Base-by-base conservation (phyloP, 2,329 filamentous ascomycete genomes). In the Furcasterigmium furcatum region DNA sequence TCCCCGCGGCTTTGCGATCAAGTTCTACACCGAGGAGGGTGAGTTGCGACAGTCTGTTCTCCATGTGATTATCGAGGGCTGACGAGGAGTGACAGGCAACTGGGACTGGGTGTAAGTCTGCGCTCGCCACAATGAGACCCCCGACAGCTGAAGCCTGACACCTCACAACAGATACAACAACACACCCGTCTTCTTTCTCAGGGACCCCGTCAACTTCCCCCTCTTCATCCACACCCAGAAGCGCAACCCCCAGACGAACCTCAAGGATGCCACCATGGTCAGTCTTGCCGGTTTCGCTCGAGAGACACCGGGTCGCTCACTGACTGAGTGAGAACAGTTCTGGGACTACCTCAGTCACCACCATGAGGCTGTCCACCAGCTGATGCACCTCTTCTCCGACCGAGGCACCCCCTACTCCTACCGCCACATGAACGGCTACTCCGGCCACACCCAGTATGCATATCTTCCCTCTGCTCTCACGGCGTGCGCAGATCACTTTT, bases 161-260 rank as follows among this genome's bases (percentile, higher is more conserved):
- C n/a, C n/a, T n/a, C n/a, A n/a, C n/a, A n/a, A n/a, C n/a, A 27
- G 24, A 27, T 84, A 79, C 62, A 88, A 87, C 70, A 89, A 90
- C 67, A 89, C 84, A 0, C 86, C 86, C 2, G 74, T 89, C 21
- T 91, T 91, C 73, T 90, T 91, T 72, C 58, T 90, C 20, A 76
- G 86, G 36, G 87, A 90, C 55, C 84, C 86, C 3, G 76, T 78
- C 57, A 88, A 89, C 62, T 90, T 88, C 67, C 85, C 85, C 29
- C 69, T 84, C 58, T 85, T 89, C 65, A 88, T 88, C 51, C 85
- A 88, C 69, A 87, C 85, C 4, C 87, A 91, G 66, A 90, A 90
- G 74, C 77, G 85, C 41, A 76, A 90, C 64, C 86, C 86, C 1
- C 76, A 82, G 53, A 88, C 83, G 29, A 85, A 89, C 62, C 66